Conservation (phyloP, 805 yeast species). For the Cyberlindnera saturnus region DNA sequence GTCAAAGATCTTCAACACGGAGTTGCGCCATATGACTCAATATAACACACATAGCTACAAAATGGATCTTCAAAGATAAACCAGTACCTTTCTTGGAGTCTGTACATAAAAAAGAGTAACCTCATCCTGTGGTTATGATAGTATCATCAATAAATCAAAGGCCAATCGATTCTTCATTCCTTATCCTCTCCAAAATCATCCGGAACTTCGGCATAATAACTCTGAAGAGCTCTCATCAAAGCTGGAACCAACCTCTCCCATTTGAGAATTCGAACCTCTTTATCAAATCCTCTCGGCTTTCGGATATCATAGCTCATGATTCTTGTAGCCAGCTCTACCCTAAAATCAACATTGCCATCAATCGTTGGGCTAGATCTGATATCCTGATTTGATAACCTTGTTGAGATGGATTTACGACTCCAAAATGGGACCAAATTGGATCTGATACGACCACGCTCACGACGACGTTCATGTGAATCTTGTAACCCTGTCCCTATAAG, state of each 20-base stretch:
- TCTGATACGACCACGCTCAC: constrained; percentile 61
- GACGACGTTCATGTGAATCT: constrained; percentile 46
- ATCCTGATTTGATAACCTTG: constrained; percentile 23
- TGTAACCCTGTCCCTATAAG: constrained; percentile 44
- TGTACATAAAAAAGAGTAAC: too few species aligned
- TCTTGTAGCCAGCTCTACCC: constrained; percentile 54
- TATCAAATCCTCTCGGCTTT: constrained; percentile 64
- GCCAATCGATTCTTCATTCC: too few species aligned
- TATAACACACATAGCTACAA: too few species aligned
- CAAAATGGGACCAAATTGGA: constrained; percentile 63
- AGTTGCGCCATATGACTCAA: too few species aligned
- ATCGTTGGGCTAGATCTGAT: constrained; percentile 10
- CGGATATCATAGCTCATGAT: constrained; percentile 58
- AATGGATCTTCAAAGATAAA: too few species aligned
- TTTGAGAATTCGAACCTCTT: constrained; percentile 55
- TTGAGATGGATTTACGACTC: constrained; percentile 53
- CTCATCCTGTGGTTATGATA: too few species aligned
- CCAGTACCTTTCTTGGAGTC: too few species aligned
- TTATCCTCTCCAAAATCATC: constrained; percentile 7
- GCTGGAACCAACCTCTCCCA: constrained; percentile 60
- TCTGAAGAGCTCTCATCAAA: constrained; percentile 55
- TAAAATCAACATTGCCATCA: constrained; percentile 27
- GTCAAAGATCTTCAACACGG: too few species aligned
- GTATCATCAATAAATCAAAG: too few species aligned
- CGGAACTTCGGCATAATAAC: constrained; percentile 58